phyloP scores from a whole-genome alignment of 163 green algal genomes.

The Coccomyxa subellipsoidea region DNA sequence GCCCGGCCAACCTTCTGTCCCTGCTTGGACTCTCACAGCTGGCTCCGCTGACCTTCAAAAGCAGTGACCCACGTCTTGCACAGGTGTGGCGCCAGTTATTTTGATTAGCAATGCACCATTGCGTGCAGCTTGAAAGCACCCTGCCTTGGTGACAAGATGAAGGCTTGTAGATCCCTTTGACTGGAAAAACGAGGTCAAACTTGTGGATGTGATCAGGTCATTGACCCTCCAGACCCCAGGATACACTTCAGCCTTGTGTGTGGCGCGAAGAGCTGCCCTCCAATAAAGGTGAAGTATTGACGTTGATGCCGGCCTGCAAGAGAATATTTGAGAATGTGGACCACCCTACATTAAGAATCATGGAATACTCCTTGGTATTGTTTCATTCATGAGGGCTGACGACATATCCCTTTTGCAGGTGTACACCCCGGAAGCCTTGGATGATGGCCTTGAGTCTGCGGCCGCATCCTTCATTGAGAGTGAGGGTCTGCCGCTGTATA shows the following conservation, averaged over 20 bases:
- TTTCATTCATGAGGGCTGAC: not conserved
- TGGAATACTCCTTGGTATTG: no score
- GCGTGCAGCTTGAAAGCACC: no score
- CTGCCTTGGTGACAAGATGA: no score
- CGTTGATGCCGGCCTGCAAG: not conserved
- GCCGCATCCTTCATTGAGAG: constrained; percentile 50
- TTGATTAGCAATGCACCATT: no score
- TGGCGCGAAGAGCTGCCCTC: constrained; percentile 86
- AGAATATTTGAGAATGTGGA: no score
- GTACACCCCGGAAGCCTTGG: constrained; percentile 75
- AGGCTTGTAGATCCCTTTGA: no score
- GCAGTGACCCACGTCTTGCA: constrained; percentile 46
- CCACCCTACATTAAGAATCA: no score
- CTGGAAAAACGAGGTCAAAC: no score
- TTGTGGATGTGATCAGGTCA: not conserved
- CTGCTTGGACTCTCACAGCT: constrained; percentile 43
- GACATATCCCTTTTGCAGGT: not conserved
- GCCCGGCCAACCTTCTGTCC: constrained; percentile 36
- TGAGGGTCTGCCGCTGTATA: not conserved
- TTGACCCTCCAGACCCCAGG: constrained; percentile 67
- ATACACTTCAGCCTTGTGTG: constrained; percentile 97
- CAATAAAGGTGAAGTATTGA: constrained; percentile 66
- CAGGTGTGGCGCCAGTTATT: no score
- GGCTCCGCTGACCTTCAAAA: constrained; percentile 48
- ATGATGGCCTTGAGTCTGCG: constrained; percentile 70